These are phyloP conservation scores for Postia placenta DNA, from an alignment of 768 basidiomycete species.

Conservation along the genomic window DNA sequence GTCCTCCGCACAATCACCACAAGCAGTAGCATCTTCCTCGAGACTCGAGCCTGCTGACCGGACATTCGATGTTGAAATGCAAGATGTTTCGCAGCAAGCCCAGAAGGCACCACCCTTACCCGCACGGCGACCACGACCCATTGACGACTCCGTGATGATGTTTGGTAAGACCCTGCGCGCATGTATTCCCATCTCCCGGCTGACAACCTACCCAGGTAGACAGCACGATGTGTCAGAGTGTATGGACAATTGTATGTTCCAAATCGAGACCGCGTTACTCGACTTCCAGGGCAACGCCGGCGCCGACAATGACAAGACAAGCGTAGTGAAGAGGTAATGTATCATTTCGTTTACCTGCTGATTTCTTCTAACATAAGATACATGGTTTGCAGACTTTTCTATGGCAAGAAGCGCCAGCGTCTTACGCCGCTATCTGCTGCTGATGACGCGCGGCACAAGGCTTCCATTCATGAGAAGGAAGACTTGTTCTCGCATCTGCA, in stretches of 20 bases:
- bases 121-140: conserved; percentile 43
- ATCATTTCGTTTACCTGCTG: not conserved
- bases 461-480: conserved; percentile 76
- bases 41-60: conserved; percentile 10
- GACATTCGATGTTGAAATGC: conserved; percentile 25
- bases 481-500: conserved; percentile 92
- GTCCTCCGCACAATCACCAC: conserved; percentile 18
- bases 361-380: too few species aligned
- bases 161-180: conserved; percentile 52
- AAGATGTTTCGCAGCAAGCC: conserved; percentile 16
- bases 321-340: conserved; percentile 77
- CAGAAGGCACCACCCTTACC: conserved; percentile 51
- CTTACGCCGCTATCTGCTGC: conserved; percentile 31
- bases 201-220: conserved; percentile 49
- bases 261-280: conserved; percentile 88
- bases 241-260: conserved; percentile 99
- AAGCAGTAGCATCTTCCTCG: conserved; percentile 16
- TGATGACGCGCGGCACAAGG: conserved; percentile 32
- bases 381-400: conserved; percentile 58
- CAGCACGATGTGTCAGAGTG: conserved; percentile 99
- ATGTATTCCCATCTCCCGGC: too few species aligned
- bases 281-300: conserved; percentile 53
- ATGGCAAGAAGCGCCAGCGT: conserved; percentile 76
- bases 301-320: conserved; percentile 51
- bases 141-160: conserved; percentile 80